These are phyloP conservation scores for Takakia lepidozioides DNA, from an alignment of 225 moss, liverwort and hornwort species.

Conservation along the genomic window DNA sequence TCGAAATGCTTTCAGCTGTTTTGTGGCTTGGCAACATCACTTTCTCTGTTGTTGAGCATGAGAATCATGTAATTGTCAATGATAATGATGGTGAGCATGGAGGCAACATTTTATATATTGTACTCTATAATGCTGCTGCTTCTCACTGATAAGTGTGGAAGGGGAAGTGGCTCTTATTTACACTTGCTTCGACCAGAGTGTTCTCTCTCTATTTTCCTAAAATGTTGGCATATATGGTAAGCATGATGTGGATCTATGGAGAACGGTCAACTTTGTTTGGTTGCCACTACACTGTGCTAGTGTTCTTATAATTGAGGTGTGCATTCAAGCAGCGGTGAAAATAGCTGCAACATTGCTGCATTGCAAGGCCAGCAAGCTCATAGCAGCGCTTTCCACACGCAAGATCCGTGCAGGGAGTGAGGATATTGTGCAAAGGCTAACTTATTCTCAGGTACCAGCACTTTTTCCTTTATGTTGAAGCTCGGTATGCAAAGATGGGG, in stretches of 20 bases:
- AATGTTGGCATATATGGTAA: too few species aligned
- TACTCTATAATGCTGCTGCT: too few species aligned
- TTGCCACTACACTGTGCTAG: too few species aligned
- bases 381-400: conserved; percentile 77
- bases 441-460: conserved; percentile 87
- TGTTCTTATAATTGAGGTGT: too few species aligned
- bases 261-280: too few species aligned
- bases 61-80: conserved; percentile 67
- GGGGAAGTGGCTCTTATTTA: too few species aligned
- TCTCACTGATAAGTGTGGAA: too few species aligned
- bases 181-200: too few species aligned
- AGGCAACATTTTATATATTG: too few species aligned
- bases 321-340: conserved; percentile 60
- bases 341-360: conserved; percentile 74
- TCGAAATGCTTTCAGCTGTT: conserved; percentile 97
- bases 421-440: conserved; percentile 84
- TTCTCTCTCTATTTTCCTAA: too few species aligned
- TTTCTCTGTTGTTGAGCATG: conserved; percentile 63
- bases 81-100: conserved; percentile 64
- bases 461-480: conserved; percentile 1
- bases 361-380: conserved; percentile 71
- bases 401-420: conserved; percentile 93
- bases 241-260: too few species aligned
- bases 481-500: neutral
- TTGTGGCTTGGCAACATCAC: conserved; percentile 95